A percentile compares a stretch with the other conserved stretches of the same genome.
Conservation (phyloP, 805 yeast species). For the Millerago galiae region DNA sequence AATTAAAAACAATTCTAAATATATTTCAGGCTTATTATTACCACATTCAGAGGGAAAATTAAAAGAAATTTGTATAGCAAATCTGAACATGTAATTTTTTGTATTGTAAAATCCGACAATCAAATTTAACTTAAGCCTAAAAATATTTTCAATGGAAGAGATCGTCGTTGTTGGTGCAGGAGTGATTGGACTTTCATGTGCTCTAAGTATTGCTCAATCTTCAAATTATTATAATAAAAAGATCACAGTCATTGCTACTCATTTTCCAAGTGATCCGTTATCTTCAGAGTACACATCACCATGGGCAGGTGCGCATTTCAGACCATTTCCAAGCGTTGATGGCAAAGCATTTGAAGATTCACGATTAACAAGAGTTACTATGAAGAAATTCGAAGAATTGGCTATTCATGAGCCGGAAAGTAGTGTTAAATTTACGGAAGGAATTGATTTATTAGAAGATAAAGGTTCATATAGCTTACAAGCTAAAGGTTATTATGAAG, state of each 20-base stretch:
- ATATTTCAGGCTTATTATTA: conserved; percentile 14
- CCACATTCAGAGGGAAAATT: conserved; percentile 2
- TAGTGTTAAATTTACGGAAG: conserved; percentile 45
- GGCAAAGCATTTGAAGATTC: conserved; percentile 40
- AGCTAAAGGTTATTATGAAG: conserved; percentile 21
- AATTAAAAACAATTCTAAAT: conserved; percentile 19
- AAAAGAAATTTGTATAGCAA: background rate
- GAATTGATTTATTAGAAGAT: conserved; percentile 48
- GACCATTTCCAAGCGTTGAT: conserved; percentile 56
- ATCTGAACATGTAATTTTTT: no score
- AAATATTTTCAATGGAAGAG: no score
- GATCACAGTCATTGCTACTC: conserved; percentile 42
- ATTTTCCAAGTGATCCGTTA: conserved; percentile 37
- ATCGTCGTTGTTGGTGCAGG: conserved; percentile 51
- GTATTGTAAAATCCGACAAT: no score
- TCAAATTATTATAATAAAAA: conserved; percentile 17
- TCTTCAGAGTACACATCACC: conserved; percentile 49
- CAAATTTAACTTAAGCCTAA: no score
- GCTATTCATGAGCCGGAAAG: conserved; percentile 42
- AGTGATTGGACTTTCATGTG: conserved; percentile 50
- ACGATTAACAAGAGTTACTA: conserved; percentile 43
- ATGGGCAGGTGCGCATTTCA: conserved; percentile 77
- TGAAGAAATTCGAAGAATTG: conserved; percentile 35
- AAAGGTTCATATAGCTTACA: conserved; percentile 14
- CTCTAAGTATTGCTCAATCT: conserved; percentile 36